Evolutionary conservation across 2,329 filamentous ascomycete genomes (phyloP).

Genomic region (Teratosphaeria epicoccoides): DNA sequence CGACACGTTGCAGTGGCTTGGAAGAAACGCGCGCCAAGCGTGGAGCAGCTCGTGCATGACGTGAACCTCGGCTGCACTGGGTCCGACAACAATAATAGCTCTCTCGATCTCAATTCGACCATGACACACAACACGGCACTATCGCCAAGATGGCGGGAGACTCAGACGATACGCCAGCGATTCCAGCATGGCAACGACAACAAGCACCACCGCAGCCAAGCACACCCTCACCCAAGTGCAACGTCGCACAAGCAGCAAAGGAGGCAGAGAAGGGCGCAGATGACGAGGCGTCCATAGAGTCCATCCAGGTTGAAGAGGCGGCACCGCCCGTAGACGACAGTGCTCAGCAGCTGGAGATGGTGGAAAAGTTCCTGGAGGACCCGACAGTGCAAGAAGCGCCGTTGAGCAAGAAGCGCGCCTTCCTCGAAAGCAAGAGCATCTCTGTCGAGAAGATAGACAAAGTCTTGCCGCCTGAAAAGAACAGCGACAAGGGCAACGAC

Average conservation of each 20-base stretch:
- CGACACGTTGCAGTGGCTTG: background rate
- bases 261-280: background rate
- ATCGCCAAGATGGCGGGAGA: constrained; percentile 18
- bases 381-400: constrained; percentile 59
- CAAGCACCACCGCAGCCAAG: constrained; percentile 2
- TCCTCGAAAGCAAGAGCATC: constrained; percentile 69
- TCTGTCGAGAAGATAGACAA: constrained; percentile 54
- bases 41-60: background rate
- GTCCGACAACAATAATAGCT: background rate
- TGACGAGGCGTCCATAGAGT: constrained; percentile 1
- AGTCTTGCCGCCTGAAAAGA: constrained; percentile 38
- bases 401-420: constrained; percentile 61
- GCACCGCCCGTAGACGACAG: background rate
- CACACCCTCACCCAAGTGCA: background rate
- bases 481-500: background rate
- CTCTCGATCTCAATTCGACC: too few relatives aligned
- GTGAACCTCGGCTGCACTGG: background rate
- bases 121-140: background rate
- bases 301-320: constrained; percentile 1
- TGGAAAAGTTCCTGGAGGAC: constrained; percentile 65
- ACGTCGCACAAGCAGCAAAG: background rate
- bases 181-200: constrained; percentile 27
- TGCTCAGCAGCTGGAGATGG: constrained; percentile 47
- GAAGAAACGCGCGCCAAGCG: background rate
- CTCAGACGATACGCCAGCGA: constrained; percentile 15